Percentiles rank a stretch among this genome's conserved stretches.
phyloP scores from a whole-genome alignment of 495 filamentous ascomycete genomes.

The Pyrenopolyporus hunteri region DNA sequence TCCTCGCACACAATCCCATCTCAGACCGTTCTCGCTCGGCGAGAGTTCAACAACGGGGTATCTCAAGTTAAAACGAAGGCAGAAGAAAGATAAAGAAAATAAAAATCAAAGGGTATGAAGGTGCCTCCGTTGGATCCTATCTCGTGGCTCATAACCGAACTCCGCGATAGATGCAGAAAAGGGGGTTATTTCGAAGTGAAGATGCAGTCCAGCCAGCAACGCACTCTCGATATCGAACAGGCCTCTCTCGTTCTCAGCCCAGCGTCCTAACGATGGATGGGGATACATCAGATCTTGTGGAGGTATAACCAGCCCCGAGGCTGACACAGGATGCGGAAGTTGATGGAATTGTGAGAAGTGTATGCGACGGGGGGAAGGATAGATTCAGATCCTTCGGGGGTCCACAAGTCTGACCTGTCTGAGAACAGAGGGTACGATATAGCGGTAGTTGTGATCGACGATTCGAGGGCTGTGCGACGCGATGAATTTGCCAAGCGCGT shows the following conservation, averaged over 20 bases:
- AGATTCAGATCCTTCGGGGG: slow-evolving; percentile 27
- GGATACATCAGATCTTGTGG: slow-evolving; percentile 19
- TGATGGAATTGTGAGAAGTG: slow-evolving; percentile 18
- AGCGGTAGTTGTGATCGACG: neutral
- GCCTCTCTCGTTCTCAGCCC: slow-evolving; percentile 15
- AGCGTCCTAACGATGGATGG: slow-evolving; percentile 5
- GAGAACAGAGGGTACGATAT: slow-evolving; percentile 9
- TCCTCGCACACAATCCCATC: slow-evolving; percentile 34
- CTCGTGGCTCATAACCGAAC: slow-evolving; percentile 35
- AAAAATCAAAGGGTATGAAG: slow-evolving; percentile 38
- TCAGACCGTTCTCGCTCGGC: slow-evolving; percentile 40
- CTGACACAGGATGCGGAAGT: slow-evolving; percentile 31
- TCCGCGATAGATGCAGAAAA: slow-evolving; percentile 36
- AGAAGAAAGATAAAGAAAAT: slow-evolving; percentile 26
- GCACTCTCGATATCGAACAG: slow-evolving; percentile 21
- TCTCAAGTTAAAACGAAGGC: slow-evolving; percentile 43
- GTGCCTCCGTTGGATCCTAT: slow-evolving; percentile 38
- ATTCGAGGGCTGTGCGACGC: neutral
- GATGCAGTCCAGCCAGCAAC: slow-evolving; percentile 40
- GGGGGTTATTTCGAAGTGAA: slow-evolving; percentile 35
- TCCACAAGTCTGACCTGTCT: slow-evolving; percentile 15
- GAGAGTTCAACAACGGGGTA: slow-evolving; percentile 45
- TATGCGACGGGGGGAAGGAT: slow-evolving; percentile 29
- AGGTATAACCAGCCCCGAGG: slow-evolving; percentile 35
- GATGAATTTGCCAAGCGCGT: neutral